Conservation (phyloP, 2,329 filamentous ascomycete genomes). For the Seiridium unicorne region DNA sequence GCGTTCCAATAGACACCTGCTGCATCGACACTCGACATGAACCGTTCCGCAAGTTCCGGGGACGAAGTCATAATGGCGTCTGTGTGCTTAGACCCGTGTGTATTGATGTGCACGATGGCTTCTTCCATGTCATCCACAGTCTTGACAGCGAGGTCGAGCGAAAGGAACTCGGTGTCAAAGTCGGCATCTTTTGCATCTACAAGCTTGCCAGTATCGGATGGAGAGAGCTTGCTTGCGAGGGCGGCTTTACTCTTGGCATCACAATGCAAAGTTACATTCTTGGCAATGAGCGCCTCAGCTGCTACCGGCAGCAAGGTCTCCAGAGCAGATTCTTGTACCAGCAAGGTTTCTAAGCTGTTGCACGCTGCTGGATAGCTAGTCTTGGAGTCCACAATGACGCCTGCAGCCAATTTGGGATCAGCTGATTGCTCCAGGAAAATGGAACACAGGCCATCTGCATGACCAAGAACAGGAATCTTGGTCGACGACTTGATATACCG, state of each 20-base stretch:
- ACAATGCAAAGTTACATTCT: constrained; percentile 81
- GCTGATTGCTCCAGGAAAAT: constrained; percentile 82
- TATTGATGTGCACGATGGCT: constrained; percentile 87
- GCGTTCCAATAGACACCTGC: constrained; percentile 97
- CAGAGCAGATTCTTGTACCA: constrained; percentile 75
- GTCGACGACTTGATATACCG: constrained; percentile 87
- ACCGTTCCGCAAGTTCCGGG: constrained; percentile 67
- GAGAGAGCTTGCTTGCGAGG: constrained; percentile 47
- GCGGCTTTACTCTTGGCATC: constrained; percentile 67
- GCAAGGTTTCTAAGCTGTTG: constrained; percentile 88
- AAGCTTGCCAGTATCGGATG: constrained; percentile 43
- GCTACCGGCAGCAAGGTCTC: constrained; percentile 66
- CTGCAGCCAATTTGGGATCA: constrained; percentile 67
- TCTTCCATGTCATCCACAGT: constrained; percentile 66
- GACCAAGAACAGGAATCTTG: constrained; percentile 91
- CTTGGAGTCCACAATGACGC: constrained; percentile 87
- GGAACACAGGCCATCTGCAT: constrained; percentile 90
- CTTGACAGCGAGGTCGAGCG: constrained; percentile 81
- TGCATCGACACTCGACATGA: constrained; percentile 83
- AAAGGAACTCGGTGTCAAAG: constrained; percentile 86
- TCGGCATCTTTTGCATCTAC: constrained; percentile 68
- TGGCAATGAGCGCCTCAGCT: constrained; percentile 69
- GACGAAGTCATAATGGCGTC: constrained; percentile 82
- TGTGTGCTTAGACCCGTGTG: constrained; percentile 89
- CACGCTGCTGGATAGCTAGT: constrained; percentile 93